Evolutionary conservation across 2,329 filamentous ascomycete species (phyloP).

Genomic region (Emmonsiellopsis sp.): DNA sequence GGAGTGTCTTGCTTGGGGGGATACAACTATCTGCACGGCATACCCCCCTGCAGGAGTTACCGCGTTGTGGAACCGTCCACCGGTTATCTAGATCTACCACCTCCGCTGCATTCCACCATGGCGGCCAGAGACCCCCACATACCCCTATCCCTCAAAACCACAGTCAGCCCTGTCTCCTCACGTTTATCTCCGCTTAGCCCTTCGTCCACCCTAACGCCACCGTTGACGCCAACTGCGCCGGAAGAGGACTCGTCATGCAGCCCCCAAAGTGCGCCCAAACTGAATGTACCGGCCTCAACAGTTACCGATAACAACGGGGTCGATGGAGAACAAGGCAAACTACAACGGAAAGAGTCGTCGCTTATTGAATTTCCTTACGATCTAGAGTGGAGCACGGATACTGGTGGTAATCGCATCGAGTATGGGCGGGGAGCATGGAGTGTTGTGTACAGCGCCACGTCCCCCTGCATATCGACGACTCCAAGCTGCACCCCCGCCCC

Average conservation of each 20-base stretch:
- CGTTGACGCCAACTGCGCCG: conserved; percentile 24
- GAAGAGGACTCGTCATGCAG: conserved; percentile 9
- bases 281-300: neutral
- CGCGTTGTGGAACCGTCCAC: too few species aligned
- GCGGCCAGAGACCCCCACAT: conserved; percentile 4
- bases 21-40: too few species aligned
- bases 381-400: conserved; percentile 22
- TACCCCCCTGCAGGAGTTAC: too few species aligned
- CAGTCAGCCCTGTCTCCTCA: conserved; percentile 6
- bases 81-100: neutral
- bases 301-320: neutral
- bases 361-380: conserved; percentile 24
- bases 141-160: conserved; percentile 8
- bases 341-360: conserved; percentile 1
- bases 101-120: neutral
- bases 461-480: conserved; percentile 16
- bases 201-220: conserved; percentile 21
- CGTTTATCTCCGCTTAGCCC: conserved; percentile 3
- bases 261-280: conserved; percentile 3
- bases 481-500: conserved; percentile 22
- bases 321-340: neutral
- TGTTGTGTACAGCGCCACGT: conserved; percentile 35
- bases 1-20: too few species aligned
- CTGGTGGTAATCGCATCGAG: conserved; percentile 22
- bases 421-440: conserved; percentile 41